phyloP scores from a whole-genome alignment of 345 rosid genomes.

The Microcos paniculata region DNA sequence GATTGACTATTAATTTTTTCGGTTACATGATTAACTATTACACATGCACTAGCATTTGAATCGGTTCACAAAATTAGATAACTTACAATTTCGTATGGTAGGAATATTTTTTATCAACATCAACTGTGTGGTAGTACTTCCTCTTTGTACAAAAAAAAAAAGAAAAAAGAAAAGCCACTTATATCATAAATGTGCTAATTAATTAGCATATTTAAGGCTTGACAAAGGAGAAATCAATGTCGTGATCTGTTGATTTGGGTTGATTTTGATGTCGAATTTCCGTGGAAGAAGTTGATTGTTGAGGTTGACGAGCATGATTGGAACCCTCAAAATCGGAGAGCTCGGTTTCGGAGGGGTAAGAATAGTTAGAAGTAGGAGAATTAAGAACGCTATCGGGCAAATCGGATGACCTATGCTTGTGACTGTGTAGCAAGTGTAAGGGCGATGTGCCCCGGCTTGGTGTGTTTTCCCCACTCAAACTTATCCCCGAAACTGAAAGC shows the following conservation, averaged over 20 bases:
- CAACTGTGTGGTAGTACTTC: no score
- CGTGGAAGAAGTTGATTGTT: background rate
- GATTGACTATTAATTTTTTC: no score
- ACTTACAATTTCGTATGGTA: no score
- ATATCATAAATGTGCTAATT: no score
- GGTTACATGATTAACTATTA: no score
- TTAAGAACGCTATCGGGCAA: background rate
- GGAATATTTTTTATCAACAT: no score
- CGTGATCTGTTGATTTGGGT: background rate
- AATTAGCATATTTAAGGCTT: conserved; percentile 1
- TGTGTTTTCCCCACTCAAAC: conserved; percentile 27
- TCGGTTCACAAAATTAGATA: no score
- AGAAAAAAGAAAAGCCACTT: no score
- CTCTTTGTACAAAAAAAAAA: no score
- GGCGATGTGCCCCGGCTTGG: conserved; percentile 34
- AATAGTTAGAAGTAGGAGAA: conserved; percentile 14
- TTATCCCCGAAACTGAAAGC: conserved; percentile 9
- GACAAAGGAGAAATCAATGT: conserved; percentile 22
- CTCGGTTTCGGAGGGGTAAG: conserved; percentile 26
- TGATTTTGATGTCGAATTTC: background rate
- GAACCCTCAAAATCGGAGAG: conserved; percentile 24
- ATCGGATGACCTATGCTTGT: conserved; percentile 14
- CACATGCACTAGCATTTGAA: no score
- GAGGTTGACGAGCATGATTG: background rate
- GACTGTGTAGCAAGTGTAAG: conserved; percentile 24